Base-by-base conservation (phyloP, 1,284 basidiomycete genomes). In the Veloboletus limbatus region DNA sequence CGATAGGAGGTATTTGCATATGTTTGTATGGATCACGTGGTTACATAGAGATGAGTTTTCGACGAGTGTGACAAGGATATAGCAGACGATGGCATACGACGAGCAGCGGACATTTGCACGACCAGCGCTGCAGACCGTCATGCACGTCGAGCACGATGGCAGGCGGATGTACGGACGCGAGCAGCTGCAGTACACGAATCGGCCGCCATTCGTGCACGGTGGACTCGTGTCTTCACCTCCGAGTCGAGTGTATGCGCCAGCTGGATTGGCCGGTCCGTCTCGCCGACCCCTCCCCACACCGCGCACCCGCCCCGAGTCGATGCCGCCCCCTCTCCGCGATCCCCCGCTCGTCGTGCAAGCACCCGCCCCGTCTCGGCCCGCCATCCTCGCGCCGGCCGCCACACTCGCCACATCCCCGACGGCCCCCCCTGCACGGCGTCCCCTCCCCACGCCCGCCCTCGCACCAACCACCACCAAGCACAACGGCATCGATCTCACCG, bases 301-400 rank as follows among this genome's bases (percentile, higher is more conserved):
- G 7, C 63, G 59, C 21, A 13, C 53, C 3, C 66, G 66, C 24
- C 62, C 62, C 17, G 62, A 68, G 45, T 67, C 65, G 3, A 54
- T 64, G 48, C 62, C 62, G 7, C 63, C 52, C 0, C 49, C 55
- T 0, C 39, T 16, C 31, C 63, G 59, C 35, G 52, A 55, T 9
- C 2, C 34, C n/a, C 60, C 57, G 30, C 57, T 57, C 48, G 41
- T 53, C 58, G 52, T 63, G 4, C 65, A 66, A n/a, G 54, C 62
- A 3, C 62, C 62, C 32, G 65, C 62, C 0, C 62, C 62, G 3
- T 66, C 62, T 24, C 56, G 63, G 10, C 62, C 62, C 31, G 60
- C 49, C 41, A 62, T 66, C 14, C 56, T 66, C 22, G 34, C 60
- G 0, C 47, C 51, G 13, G 36, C 54, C 18, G 49, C 59, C 21